A percentile compares a stretch with the other conserved stretches of the same genome.
phyloP scores from a whole-genome alignment of 2,329 filamentous ascomycete species.

The Colletotrichum truncatum region DNA sequence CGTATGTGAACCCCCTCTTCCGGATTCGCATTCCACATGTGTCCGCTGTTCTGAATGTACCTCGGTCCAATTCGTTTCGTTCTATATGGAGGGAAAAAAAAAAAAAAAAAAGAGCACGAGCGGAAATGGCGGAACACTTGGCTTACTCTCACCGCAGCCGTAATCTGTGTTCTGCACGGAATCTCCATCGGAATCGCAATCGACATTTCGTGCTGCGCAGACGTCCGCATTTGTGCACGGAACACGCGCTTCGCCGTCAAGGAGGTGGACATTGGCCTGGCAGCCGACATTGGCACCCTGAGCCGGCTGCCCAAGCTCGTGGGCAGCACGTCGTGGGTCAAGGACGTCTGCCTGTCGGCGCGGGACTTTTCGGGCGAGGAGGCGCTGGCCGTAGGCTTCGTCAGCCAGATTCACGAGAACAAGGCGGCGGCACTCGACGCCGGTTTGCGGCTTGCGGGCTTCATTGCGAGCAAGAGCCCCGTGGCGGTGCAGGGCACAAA shows the following conservation, averaged over 20 bases:
- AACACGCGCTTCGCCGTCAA: slow-evolving; percentile 76
- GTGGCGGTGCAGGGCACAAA: slow-evolving; percentile 90
- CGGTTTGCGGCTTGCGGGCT: slow-evolving; percentile 69
- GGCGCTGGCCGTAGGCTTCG: slow-evolving; percentile 75
- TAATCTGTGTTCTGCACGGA: slow-evolving; percentile 84
- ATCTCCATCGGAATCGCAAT: slow-evolving; percentile 81
- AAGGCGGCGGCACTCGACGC: slow-evolving; percentile 71
- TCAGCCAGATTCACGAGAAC: slow-evolving; percentile 69
- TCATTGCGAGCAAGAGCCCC: slow-evolving; percentile 84
- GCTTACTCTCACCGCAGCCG: slow-evolving; percentile 59
- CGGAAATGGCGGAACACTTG: background rate
- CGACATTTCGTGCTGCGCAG: slow-evolving; percentile 75
- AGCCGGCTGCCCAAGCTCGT: slow-evolving; percentile 78
- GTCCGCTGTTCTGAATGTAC: background rate
- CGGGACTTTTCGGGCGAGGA: slow-evolving; percentile 75
- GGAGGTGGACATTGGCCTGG: slow-evolving; percentile 84
- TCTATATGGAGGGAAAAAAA: background rate
- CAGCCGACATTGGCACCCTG: slow-evolving; percentile 82
- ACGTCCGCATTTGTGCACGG: slow-evolving; percentile 72
- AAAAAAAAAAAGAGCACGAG: background rate
- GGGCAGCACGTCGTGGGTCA: slow-evolving; percentile 78
- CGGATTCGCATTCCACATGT: background rate
- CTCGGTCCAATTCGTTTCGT: background rate
- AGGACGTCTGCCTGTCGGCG: slow-evolving; percentile 79
- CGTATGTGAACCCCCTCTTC: slow-evolving; percentile 56